Conservation (phyloP, 108 stramenopile genomes). For the Parietichytrium sp. region DNA sequence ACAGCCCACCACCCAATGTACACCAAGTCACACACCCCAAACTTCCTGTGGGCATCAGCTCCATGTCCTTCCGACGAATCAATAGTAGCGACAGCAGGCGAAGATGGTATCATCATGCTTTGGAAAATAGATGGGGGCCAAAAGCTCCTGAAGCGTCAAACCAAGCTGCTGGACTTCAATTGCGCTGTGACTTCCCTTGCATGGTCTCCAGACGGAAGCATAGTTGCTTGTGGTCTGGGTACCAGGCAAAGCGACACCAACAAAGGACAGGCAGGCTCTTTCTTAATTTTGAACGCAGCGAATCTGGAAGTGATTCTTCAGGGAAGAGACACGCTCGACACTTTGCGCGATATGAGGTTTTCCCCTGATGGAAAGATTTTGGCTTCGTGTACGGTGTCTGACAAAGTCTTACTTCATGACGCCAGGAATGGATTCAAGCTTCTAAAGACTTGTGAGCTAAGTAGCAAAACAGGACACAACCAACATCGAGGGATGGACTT, state of each 20-base stretch:
- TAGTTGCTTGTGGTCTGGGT: not conserved
- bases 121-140: too few species aligned
- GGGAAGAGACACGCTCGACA: not conserved
- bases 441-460: not conserved
- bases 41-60: too few species aligned
- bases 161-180: too few species aligned
- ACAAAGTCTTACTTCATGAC: not conserved
- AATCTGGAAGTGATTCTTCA: not conserved
- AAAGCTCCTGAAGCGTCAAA: too few species aligned
- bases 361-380: not conserved
- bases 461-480: too few species aligned
- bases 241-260: not conserved
- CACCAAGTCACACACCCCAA: too few species aligned
- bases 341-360: not conserved
- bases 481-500: too few species aligned
- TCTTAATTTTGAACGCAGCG: not conserved
- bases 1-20: too few species aligned
- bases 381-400: not conserved
- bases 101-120: too few species aligned
- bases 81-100: too few species aligned
- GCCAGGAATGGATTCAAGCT: slow-evolving; percentile 31
- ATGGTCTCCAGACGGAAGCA: slow-evolving; percentile 9
- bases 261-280: not conserved
- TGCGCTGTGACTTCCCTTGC: too few species aligned
- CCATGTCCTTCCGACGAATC: too few species aligned